Base-by-base conservation (phyloP, 257 asterid genomes). In the Solanum pinnatisectum region DNA sequence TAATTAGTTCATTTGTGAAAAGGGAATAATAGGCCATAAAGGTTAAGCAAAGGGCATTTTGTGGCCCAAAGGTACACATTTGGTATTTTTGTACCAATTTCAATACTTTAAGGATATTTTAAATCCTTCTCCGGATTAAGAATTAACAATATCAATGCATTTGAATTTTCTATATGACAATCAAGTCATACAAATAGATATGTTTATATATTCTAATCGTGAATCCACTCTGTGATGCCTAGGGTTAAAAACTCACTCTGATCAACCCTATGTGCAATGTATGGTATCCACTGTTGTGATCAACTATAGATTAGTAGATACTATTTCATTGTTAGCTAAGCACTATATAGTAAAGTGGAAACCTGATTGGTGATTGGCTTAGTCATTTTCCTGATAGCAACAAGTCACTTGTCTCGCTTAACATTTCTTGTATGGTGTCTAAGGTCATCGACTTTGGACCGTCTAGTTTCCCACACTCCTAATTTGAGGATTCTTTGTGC, bases 281-380 rank as follows among this genome's bases (percentile, higher is more conserved):
- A 49, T 49, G 8, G 18, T 52, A 16, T 52, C 2, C 22, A 52
- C 22, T 16, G 23, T 52, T 52, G 22, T 52, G 1, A 16, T 52
- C 63, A 52, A 52, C 63, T 52, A 52, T 52, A 52, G 20, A 52
- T 52, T 16, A 2, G 23, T 52, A 52, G 22, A 16, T 52, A 16
- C 4, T 56, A 56, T 2, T 18, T 18, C n/a, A 56, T 10, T 56
- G 3, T 56, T 56, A 56, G n/a, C 23, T 56, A 56, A 16, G n/a
- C 10, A 56, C 3, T 6, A 18, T 42, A 42, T 42, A 42, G 46
- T 42, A 44, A 88, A 20, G 90, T 89, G 79, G 94, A 90, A 84
- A 91, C 77, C 76, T 88, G 23, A 90, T 92, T 76, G 94, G 93
- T n/a, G 90, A 90, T 32, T 92, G 94, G 93, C 90, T 92, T 30